phyloP scores from a whole-genome alignment of 1,139 yeast genomes.

The Spencermartinsiella ligniputridi region DNA sequence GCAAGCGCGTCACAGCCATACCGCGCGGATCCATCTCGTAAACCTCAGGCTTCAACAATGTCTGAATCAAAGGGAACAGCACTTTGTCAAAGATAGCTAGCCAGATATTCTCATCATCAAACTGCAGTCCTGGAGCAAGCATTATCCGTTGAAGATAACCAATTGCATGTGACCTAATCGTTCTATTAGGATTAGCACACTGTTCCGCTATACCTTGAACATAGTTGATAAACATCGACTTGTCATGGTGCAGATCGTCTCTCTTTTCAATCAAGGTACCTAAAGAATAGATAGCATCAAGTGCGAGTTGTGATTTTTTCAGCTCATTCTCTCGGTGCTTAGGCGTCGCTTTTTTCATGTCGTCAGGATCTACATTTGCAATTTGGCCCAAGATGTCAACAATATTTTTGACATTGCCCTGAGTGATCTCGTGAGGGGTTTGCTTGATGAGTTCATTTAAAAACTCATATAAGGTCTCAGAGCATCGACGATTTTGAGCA shows the following conservation, averaged over 20 bases:
- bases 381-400: slow-evolving; percentile 75
- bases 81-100: slow-evolving; percentile 58
- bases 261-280: not conserved
- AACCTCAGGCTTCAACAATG: slow-evolving; percentile 62
- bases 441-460: slow-evolving; percentile 43
- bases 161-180: slow-evolving; percentile 60
- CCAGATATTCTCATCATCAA: slow-evolving; percentile 41
- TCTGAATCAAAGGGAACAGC: slow-evolving; percentile 67
- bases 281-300: slow-evolving; percentile 32
- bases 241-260: not conserved
- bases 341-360: slow-evolving; percentile 34
- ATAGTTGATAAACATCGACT: slow-evolving; percentile 13
- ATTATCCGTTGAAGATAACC: slow-evolving; percentile 46
- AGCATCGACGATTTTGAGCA: slow-evolving; percentile 51
- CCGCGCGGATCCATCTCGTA: slow-evolving; percentile 61
- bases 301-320: slow-evolving; percentile 56
- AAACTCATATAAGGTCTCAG: slow-evolving; percentile 48
- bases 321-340: slow-evolving; percentile 42
- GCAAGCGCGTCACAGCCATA: slow-evolving; percentile 60
- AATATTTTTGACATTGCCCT: slow-evolving; percentile 50
- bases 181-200: slow-evolving; percentile 82
- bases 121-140: slow-evolving; percentile 35
- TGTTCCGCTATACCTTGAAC: slow-evolving; percentile 73
- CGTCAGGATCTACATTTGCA: slow-evolving; percentile 51
- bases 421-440: slow-evolving; percentile 39